Evolutionary conservation across 2,329 filamentous ascomycete species (phyloP), one percentile per base, ranked within the genome.

Genomic region (Chrysoporthe puriensis): DNA sequence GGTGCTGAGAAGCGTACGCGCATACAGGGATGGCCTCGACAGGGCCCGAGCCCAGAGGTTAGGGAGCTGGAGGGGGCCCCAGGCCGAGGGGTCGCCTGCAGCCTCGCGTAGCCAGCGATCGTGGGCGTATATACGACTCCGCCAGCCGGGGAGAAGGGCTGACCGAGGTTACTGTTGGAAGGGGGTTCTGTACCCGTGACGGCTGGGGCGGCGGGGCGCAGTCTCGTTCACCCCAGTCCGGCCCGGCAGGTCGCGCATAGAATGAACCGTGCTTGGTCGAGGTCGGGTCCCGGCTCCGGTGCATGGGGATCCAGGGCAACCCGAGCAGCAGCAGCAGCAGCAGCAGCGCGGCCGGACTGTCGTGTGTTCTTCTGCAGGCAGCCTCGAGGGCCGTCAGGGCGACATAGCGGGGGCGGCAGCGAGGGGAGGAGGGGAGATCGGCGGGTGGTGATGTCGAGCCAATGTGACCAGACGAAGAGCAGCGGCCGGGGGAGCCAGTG

Each of bases 1-100:
- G 26, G 52, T 56, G 32, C 48, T 46, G 16, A 50, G 66, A 21
- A 57, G 44, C 18, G 44, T 32, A 18, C 48, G 52, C 59, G 57
- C 48, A 67, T 36, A 52, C 58, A 63, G 57, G 48, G 44, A 40
- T 50, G 52, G 52, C 21, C 2, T 26, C 32, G 42, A 5, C 18
- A 40, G 18, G 40, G 14, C 6, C 26, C 6, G 42, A 32, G 13
- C 16, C 40, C 34, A 26, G 34, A 36, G 8, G 18, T 14, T 4
- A 11, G 59, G 32, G 50, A 66, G 48, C 36, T 52, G 21, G 44
- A 57, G 59, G 58, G 43, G 60, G 58, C 62, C 52, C 43, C 66
- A 56, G 43, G 58, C 61, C 40, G 59, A 61, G 42, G 52, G 63
- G 63, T 36, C 60, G 18, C 58, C 63, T 56, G 63, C 64, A 63